Evolutionary conservation across 2,329 filamentous ascomycete species (phyloP), one percentile per base, ranked within the genome.

Genomic region (Alternaria arborescens): DNA sequence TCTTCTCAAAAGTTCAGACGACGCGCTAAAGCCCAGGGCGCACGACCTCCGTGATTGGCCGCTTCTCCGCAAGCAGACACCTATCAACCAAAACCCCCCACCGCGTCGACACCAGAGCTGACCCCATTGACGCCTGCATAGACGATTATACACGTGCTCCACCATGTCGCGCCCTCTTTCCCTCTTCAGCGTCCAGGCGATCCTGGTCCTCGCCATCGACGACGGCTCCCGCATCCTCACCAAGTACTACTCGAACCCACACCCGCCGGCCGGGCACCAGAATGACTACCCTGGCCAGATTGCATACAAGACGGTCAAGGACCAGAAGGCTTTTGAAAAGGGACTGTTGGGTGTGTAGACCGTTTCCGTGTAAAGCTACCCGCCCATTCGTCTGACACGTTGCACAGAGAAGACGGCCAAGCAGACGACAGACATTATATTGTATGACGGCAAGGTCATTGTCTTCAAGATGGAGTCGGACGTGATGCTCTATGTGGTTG

Each of bases 401-500:
- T 30, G 41, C 36, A 51, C 65, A 77, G 76, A 97, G 75, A 98
- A 99, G 86, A 98, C 95, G 16, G 90, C 91, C 69, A 99, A 98
- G 85, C 93, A 96, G 82, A 94, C 88, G 14, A 93, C 91, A 71
- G 95, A 98, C 82, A 95, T 99, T 73, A 96, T 99, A 71, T 88
- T 99, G 57, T 98, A 97, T 82, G 95, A 99, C 82, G 96, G 96
- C 82, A 89, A 93, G 73, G 91, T 99, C 63, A 93, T 98, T 56
- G 90, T 98, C 53, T 99, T 97, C 86, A 99, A 99, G 88, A 91
- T 91, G 83, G 95, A 99, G 84, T 93, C 92, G 71, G 95, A 99
- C 79, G 91, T 98, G 58, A 97, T 97, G 91, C 88, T 92, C 46
- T 98, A 98, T 78, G 91, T 98, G 26, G 92, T 99, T 11, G 94